Conservation (phyloP, 495 filamentous ascomycete genomes). For the Penicillium psychrofluorescens region DNA sequence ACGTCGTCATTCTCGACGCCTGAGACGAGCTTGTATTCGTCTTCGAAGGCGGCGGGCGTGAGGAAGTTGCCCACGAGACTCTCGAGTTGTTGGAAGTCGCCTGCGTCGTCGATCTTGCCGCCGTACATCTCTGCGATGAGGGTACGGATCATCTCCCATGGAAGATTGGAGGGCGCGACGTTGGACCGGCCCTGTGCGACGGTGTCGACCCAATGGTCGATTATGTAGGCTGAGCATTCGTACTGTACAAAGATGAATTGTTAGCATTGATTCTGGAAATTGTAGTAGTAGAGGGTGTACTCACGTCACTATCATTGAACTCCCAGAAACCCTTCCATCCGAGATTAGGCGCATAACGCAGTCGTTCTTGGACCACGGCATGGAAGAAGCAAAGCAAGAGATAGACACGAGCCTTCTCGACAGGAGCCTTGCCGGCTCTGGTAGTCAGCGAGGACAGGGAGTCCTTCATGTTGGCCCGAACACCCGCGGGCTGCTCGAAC, state of each 20-base stretch:
- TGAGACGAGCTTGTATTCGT: slow-evolving; percentile 80
- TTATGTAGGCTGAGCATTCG: slow-evolving; percentile 92
- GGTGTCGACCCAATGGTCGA: slow-evolving; percentile 88
- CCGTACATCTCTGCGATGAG: slow-evolving; percentile 93
- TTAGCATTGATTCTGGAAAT: slow-evolving; percentile 5
- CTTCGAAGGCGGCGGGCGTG: slow-evolving; percentile 82
- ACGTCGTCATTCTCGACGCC: slow-evolving; percentile 52
- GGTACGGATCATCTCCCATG: slow-evolving; percentile 94
- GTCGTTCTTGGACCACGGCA: slow-evolving; percentile 89
- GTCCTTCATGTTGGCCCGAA: slow-evolving; percentile 98
- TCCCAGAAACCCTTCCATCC: slow-evolving; percentile 99
- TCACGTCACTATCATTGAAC: slow-evolving; percentile 98
- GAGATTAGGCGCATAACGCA: slow-evolving; percentile 89
- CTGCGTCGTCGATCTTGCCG: slow-evolving; percentile 91
- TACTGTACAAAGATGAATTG: slow-evolving; percentile 54
- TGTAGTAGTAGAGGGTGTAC: slow-evolving; percentile 16
- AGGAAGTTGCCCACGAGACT: slow-evolving; percentile 68
- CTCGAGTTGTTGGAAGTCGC: slow-evolving; percentile 69
- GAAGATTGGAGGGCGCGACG: slow-evolving; percentile 84
- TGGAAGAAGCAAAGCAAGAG: slow-evolving; percentile 90
- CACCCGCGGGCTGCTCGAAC: slow-evolving; percentile 96
- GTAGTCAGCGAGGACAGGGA: slow-evolving; percentile 76
- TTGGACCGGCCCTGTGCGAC: slow-evolving; percentile 81
- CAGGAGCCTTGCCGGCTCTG: slow-evolving; percentile 72
- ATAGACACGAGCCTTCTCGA: slow-evolving; percentile 87